Percentiles rank a stretch among this genome's conserved stretches.
Conservation (phyloP, 805 yeast species). For the Saturnispora serradocipensis region DNA sequence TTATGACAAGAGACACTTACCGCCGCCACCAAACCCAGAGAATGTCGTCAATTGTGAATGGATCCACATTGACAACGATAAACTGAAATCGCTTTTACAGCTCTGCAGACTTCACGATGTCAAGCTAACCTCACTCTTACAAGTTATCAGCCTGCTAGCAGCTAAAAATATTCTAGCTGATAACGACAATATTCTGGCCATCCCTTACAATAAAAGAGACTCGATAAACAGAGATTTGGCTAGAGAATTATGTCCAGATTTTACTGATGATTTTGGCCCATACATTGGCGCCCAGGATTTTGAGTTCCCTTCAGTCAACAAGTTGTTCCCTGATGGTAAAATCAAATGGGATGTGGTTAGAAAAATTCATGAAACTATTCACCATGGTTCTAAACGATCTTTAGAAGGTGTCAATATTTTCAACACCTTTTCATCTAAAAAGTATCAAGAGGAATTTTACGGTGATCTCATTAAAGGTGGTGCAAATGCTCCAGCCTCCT, state of each 20-base stretch:
- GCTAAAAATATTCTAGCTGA: conserved; percentile 1
- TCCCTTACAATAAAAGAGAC: conserved; percentile 18
- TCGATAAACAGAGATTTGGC: background rate
- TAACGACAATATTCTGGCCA: conserved; percentile 7
- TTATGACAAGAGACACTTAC: background rate
- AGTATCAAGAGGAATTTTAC: background rate
- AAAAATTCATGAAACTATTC: conserved; percentile 4
- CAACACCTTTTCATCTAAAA: background rate
- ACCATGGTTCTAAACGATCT: background rate
- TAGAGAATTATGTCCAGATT: background rate
- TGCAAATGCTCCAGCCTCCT: conserved; percentile 11
- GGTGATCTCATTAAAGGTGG: background rate
- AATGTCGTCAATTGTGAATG: conserved; percentile 5
- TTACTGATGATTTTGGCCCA: conserved; percentile 2
- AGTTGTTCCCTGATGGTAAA: conserved; percentile 2
- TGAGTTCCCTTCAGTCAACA: conserved; percentile 11
- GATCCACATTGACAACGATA: background rate
- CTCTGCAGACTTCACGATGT: background rate
- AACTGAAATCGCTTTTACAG: background rate
- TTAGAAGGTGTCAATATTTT: conserved; percentile 1
- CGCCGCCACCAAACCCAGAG: background rate
- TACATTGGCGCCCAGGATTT: background rate
- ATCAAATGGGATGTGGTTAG: conserved; percentile 8
- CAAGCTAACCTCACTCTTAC: conserved; percentile 3
- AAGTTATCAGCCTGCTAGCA: background rate